A percentile compares a stretch with the other conserved stretches of the same genome.
phyloP scores from a whole-genome alignment of 2,329 filamentous ascomycete genomes.

The Aureobasidium uvarum region DNA sequence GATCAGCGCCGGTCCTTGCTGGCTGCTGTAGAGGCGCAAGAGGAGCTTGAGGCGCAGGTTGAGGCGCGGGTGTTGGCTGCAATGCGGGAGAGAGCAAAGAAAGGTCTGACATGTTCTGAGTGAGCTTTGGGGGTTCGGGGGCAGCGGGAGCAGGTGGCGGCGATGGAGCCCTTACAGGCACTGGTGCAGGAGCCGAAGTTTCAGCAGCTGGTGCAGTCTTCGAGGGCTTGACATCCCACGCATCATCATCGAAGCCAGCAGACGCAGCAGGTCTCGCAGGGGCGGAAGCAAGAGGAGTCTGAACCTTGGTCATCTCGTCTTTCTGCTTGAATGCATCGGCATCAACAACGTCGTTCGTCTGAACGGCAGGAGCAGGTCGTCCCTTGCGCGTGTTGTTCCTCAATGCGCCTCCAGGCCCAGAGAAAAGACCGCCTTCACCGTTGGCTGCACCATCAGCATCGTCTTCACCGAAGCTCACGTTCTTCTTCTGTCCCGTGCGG shows the following conservation, averaged over 20 bases:
- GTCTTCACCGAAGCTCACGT: conserved; percentile 55
- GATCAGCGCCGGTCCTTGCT: conserved; percentile 39
- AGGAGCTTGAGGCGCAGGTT: conserved; percentile 41
- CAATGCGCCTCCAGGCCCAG: conserved; percentile 83
- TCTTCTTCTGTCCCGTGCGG: conserved; percentile 49
- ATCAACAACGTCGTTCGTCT: conserved; percentile 82
- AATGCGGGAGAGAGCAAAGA: conserved; percentile 62
- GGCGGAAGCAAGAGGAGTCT: conserved; percentile 51
- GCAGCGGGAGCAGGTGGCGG: conserved; percentile 42
- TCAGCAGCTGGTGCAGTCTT: conserved; percentile 50
- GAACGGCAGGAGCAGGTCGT: conserved; percentile 79
- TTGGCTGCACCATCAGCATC: conserved; percentile 55
- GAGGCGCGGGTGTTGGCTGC: conserved; percentile 54
- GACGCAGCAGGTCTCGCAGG: conserved; percentile 50
- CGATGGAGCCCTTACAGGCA: conserved; percentile 32
- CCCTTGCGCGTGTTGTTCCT: conserved; percentile 94
- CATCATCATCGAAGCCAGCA: conserved; percentile 88
- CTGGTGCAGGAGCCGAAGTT: conserved; percentile 41
- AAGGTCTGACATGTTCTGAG: conserved; percentile 68
- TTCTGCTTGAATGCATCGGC: conserved; percentile 76
- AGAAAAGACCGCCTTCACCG: conserved; percentile 71
- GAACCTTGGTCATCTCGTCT: conserved; percentile 47
- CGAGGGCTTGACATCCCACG: conserved; percentile 90
- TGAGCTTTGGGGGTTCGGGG: conserved; percentile 54
- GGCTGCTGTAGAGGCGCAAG: conserved; percentile 45